Percentiles rank a stretch among this genome's conserved stretches.
Evolutionary conservation across 441 rosid genomes (phyloP).

Genomic region (Bocquillonia castaneifolia): DNA sequence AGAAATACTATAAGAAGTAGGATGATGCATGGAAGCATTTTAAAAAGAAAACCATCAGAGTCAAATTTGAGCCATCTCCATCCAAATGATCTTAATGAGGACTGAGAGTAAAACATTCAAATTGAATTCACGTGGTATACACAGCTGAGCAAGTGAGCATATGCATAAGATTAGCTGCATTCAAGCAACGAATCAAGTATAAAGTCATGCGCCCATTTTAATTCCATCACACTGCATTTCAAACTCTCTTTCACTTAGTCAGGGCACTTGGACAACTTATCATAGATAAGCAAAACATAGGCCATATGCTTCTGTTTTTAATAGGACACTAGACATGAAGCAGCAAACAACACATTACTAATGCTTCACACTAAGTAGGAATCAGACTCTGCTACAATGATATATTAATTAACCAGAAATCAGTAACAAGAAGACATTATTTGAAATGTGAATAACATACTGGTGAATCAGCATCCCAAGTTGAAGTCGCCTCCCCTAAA

Average conservation of each 20-base stretch:
- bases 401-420: not conserved
- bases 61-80: constrained; percentile 1
- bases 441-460: constrained; percentile 36
- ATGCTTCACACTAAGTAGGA: no score
- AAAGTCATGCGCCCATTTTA: not conserved
- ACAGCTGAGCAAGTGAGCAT: not conserved
- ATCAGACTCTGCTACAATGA: no score
- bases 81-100: not conserved
- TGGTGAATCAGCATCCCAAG: constrained; percentile 93
- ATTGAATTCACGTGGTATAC: not conserved
- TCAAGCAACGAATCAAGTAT: not conserved
- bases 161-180: not conserved
- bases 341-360: no score
- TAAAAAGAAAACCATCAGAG: not conserved
- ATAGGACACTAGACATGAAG: not conserved
- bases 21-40: not conserved
- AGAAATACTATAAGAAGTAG: not conserved
- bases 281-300: not conserved
- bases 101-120: not conserved
- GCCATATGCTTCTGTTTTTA: not conserved
- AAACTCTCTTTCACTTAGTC: not conserved
- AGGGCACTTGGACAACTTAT: not conserved
- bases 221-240: not conserved
- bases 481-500: constrained; percentile 95
- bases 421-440: not conserved